Conservation (phyloP, 2,329 filamentous ascomycete genomes). For the Xylaria sp. region DNA sequence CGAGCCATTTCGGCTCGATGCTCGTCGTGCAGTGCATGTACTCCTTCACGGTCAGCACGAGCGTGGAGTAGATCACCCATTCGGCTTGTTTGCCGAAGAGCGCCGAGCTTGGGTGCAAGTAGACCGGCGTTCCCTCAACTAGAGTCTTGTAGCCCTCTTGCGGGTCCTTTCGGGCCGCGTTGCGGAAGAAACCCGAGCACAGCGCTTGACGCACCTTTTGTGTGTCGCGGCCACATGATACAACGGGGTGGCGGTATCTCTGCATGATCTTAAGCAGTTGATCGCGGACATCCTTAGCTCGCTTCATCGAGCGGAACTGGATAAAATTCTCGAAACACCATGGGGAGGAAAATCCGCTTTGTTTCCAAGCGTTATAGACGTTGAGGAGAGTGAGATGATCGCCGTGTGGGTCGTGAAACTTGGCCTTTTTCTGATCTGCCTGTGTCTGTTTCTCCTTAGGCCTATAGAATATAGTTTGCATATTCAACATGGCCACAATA, state of each 20-base stretch:
- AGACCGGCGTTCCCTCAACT: conserved; percentile 92
- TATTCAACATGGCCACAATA: conserved; percentile 93
- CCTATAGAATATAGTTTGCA: conserved; percentile 87
- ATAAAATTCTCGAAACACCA: conserved; percentile 99
- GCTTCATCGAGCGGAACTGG: conserved; percentile 84
- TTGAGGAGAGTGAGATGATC: conserved; percentile 96
- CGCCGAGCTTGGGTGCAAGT: conserved; percentile 88
- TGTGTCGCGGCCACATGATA: conserved; percentile 87
- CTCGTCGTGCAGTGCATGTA: conserved; percentile 96
- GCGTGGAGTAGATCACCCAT: conserved; percentile 90
- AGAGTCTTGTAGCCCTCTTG: conserved; percentile 98
- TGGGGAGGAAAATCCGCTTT: conserved; percentile 76
- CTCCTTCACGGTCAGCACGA: conserved; percentile 94
- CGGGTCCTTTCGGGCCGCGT: conserved; percentile 91
- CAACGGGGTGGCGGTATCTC: conserved; percentile 80
- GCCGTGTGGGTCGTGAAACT: conserved; percentile 93
- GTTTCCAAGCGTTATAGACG: conserved; percentile 97
- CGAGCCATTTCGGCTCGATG: conserved; percentile 93
- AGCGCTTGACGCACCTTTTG: conserved; percentile 86
- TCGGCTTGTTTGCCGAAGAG: conserved; percentile 96
- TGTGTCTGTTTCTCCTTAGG: conserved; percentile 97
- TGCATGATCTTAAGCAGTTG: conserved; percentile 95
- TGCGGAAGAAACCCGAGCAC: conserved; percentile 94
- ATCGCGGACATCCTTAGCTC: conserved; percentile 89
- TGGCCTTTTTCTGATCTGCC: conserved; percentile 96